Evolutionary conservation across 1,139 yeast genomes (phyloP).

Genomic region (Magnusiomyces suaveolens): DNA sequence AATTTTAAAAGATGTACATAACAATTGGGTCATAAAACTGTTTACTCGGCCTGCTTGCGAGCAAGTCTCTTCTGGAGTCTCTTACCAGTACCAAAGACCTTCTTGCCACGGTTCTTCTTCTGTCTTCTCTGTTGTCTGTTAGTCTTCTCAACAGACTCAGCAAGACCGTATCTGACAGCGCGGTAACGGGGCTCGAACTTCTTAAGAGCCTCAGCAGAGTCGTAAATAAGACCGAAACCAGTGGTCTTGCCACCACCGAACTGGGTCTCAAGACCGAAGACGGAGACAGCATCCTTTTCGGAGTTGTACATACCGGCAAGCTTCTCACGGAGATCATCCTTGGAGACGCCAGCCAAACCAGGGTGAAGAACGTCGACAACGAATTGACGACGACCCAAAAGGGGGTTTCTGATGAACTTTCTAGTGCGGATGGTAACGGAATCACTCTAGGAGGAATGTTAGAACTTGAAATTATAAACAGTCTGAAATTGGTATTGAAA

Average conservation of each 20-base stretch:
- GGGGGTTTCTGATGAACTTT: conserved; percentile 99
- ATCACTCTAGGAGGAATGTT: conserved; percentile 63
- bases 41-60: conserved; percentile 1
- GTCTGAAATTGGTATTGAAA: background rate
- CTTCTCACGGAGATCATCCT: conserved; percentile 98
- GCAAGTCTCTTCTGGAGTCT: conserved; percentile 65
- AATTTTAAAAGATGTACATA: background rate
- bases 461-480: background rate
- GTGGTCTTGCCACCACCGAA: conserved; percentile 99
- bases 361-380: conserved; percentile 99
- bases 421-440: conserved; percentile 99
- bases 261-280: conserved; percentile 98
- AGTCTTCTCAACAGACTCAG: conserved; percentile 90
- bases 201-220: conserved; percentile 96
- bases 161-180: conserved; percentile 98
- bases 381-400: conserved; percentile 98
- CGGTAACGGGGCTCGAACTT: conserved; percentile 99
- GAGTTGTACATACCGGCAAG: conserved; percentile 94
- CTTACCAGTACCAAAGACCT: conserved; percentile 96
- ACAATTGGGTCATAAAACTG: conserved; percentile 4
- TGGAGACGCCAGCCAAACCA: conserved; percentile 98
- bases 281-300: conserved; percentile 97
- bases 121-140: conserved; percentile 99
- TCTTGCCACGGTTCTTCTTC: conserved; percentile 99
- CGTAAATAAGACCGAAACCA: conserved; percentile 98